Evolutionary conservation across 805 yeast genomes (phyloP), one percentile per base, ranked within the genome.

Genomic region (Starmera dryadoides): DNA sequence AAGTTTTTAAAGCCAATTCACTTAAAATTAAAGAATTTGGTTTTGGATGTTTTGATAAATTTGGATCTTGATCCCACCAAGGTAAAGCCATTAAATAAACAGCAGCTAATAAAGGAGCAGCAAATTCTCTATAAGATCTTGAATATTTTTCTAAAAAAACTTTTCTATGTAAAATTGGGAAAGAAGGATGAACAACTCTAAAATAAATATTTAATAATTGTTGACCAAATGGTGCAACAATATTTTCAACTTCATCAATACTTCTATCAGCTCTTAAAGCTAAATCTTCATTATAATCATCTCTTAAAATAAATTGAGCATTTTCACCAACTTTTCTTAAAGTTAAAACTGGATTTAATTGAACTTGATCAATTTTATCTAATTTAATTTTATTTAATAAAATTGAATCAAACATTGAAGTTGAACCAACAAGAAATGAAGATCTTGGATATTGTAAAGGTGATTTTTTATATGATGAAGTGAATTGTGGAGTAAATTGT

Each of bases 201-300:
- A 88, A 88, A 53, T 87, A 88, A 12, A 87, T 69, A 47, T 86
- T 87, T 29, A 86, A 77, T 39, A 86, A 65, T 10, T 81, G 75
- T 45, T 81, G 84, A 2, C 98, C 98, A 59, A 87, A 88, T 0
- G 98, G 98, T n/a, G 91, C 82, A 16, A 91, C 86, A 36, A 86
- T 71, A 45, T 77, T 70, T 57, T 91, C 98, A 7, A 91, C 86
- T 20, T 80, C 73, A 55, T 91, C 96, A 9, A 86, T 83, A 44
- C 82, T 88, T 43, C 75, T 73, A 35, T 86, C 84, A 62, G 89
- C 79, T 32, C 73, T 69, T 44, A 75, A 73, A 48, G 80, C 81
- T 12, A 82, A 68, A 37, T 77, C 80, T 35, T 81, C 81, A 17
- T 86, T 74, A 54, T 78, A 82, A 55, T 91, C 97, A 56, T 85